Evolutionary conservation across 2,329 filamentous ascomycete species (phyloP), one percentile per base, ranked within the genome.

Genomic region (Colletotrichum lentis): DNA sequence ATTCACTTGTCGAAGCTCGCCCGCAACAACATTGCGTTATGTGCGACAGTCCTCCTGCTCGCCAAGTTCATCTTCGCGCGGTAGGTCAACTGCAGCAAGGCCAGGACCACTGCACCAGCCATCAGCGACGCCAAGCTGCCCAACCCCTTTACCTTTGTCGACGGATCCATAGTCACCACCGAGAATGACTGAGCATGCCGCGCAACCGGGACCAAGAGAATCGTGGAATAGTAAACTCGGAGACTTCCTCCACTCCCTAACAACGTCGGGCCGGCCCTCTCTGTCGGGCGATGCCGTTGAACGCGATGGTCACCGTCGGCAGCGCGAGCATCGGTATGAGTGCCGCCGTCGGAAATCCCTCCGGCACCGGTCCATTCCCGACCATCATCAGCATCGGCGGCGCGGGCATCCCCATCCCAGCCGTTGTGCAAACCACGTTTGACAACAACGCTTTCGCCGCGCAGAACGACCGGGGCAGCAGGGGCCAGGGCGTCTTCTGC

Each of bases 401-500:
- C 46, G 76, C 82, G 8, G 86, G 82, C 69, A 80, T 90, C 57
- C 86, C 87, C 18, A 79, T 86, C 57, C 86, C 86, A 1, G 78
- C 76, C 56, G 83, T 90, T 35, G 87, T 83, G 44, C 85, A 82
- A 64, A 86, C 89, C 73, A 85, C 78, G 70, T 89, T 89, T 77
- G 81, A 82, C 77, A 89, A 88, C 75, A 83, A 87, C 73, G 80
- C 82, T 35, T 85, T 89, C 67, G 87, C 81, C 24, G 79, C 80
- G 22, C 86, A 90, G 77, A 73, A 73, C 14, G 78, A 76, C 57
- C 71, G 75, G 43, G 74, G 74, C 22, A 85, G 82, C 65, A 86
- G 86, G 60, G 87, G 87, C 60, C 78, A 81, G 70, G 87, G 87
- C 67, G 81, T 82, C 62, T 90, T 89, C 79, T 90, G 85, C 77